phyloP scores from a whole-genome alignment of 768 basidiomycete genomes.

The Tulasnella sp. region DNA sequence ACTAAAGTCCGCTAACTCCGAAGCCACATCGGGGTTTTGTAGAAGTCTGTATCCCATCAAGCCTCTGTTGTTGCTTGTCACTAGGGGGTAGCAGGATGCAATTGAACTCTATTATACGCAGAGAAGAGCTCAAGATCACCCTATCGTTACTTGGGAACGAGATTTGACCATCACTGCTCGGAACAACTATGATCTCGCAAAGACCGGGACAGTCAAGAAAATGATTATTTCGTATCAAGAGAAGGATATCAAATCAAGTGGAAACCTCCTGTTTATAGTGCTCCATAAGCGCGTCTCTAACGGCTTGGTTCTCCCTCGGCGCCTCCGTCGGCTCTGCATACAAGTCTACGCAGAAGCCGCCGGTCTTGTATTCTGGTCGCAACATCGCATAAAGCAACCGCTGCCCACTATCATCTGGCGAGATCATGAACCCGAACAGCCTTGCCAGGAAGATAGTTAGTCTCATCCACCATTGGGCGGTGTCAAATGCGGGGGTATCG shows the following conservation, averaged over 20 bases:
- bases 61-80: too few species aligned
- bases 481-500: constrained; percentile 22
- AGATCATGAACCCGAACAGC: neutral
- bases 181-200: too few species aligned
- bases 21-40: too few species aligned
- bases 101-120: too few species aligned
- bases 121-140: too few species aligned
- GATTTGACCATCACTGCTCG: too few species aligned
- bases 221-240: too few species aligned
- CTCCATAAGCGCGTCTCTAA: neutral
- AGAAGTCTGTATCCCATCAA: too few species aligned
- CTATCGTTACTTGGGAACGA: too few species aligned
- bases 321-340: neutral
- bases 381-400: neutral
- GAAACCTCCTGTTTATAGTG: neutral
- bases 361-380: neutral
- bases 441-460: neutral
- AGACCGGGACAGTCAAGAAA: too few species aligned
- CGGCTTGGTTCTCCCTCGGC: neutral
- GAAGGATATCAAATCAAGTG: neutral
- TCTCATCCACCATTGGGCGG: neutral
- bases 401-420: neutral
- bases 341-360: neutral
- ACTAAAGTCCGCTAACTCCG: too few species aligned
- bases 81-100: too few species aligned